Evolutionary conservation across 495 filamentous ascomycete species (phyloP), one percentile per base, ranked within the genome.

Genomic region (Penicillium soppii): DNA sequence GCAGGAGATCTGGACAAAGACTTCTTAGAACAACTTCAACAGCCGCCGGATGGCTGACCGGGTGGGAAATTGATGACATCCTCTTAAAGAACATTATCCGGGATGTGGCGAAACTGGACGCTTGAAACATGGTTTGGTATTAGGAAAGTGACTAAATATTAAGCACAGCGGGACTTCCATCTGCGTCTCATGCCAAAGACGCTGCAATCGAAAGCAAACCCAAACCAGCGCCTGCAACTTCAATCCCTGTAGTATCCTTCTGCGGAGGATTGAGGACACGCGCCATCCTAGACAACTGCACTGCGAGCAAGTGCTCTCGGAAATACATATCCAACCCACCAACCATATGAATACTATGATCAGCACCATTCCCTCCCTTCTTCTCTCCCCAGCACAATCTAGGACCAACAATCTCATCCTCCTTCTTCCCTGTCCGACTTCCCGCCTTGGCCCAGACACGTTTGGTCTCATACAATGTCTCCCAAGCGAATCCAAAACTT

Each of bases 401-500:
- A 9, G 52, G 44, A 13, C 57, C 57, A 39, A 57, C 48, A 26
- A 41, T 57, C 45, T 60, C 57, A 26, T 87, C 57, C 8, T 56
- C 53, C 44, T 53, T 53, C 49, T 60, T 60, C 7, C 57, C 53
- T 4, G 57, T 56, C 19, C 21, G 26, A 17, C 53, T 57, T 33
- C 57, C 53, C 9, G 21, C 25, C 25, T 60, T 60, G 15, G 53
- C 33, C 57, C 57, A 60, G n/a, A 60, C 57, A 8, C 57, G 49
- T 44, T 57, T 60, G 1, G 53, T 60, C 41, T 60, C 57, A 32
- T 53, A 56, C 5, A 60, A 39, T 15, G 53, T 41, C 44, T 60
- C 57, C 57, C 57, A 60, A 5, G 29, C 15, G 13, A 56, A 51
- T 2, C 47, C 47, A 3, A 23, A 49, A 2, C 43, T 37, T 17